Percentiles rank a stretch among this genome's conserved stretches.
phyloP scores from a whole-genome alignment of 2,329 filamentous ascomycete species.

The Colletotrichum sansevieriae region DNA sequence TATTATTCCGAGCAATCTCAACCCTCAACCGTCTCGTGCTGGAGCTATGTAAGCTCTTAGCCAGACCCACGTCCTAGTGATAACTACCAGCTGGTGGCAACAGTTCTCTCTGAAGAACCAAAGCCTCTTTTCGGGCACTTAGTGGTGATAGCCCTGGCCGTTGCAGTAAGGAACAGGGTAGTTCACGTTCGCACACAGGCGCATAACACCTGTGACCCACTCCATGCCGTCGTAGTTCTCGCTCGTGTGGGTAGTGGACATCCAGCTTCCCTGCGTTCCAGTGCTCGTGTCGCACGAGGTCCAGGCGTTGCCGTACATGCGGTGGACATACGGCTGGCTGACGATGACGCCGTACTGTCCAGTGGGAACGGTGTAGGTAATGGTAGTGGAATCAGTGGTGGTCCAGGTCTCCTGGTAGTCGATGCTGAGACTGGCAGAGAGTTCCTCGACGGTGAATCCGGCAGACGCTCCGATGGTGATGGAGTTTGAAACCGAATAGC shows the following conservation, averaged over 20 bases:
- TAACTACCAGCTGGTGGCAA: too few species aligned
- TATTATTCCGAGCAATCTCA: too few species aligned
- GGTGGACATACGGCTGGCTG: constrained; percentile 52
- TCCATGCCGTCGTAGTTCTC: neutral
- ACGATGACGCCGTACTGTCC: constrained; percentile 55
- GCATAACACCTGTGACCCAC: constrained; percentile 9
- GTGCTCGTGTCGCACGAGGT: neutral
- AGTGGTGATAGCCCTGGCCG: neutral
- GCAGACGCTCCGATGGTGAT: neutral
- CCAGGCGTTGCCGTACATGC: constrained; percentile 48
- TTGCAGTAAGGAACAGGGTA: constrained; percentile 13
- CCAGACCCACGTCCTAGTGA: too few species aligned
- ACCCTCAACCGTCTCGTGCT: too few species aligned
- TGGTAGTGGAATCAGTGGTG: constrained; percentile 31
- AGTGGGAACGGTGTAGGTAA: constrained; percentile 49
- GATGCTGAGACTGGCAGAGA: neutral
- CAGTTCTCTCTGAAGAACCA: neutral
- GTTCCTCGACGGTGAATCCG: neutral
- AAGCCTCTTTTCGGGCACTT: neutral
- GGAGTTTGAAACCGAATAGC: neutral
- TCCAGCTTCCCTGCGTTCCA: neutral
- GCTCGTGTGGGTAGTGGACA: constrained; percentile 8
- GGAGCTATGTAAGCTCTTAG: too few species aligned
- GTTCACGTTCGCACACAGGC: neutral
- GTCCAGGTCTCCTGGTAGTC: constrained; percentile 4